phyloP scores from a whole-genome alignment of 257 asterid genomes.

The Przewalskia tangutica region DNA sequence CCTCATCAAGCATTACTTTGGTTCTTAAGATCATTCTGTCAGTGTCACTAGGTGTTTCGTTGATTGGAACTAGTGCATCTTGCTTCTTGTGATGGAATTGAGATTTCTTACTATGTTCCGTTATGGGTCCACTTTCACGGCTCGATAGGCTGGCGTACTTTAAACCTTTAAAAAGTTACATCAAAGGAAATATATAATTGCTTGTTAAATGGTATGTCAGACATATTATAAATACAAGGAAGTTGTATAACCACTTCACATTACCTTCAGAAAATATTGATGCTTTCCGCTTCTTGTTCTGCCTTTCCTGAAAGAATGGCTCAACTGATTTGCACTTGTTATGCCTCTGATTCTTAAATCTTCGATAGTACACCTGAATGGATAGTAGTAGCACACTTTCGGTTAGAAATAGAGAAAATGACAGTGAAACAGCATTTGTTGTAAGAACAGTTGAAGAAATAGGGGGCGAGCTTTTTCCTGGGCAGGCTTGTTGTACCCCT shows the following conservation, averaged over 20 bases:
- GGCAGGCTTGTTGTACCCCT: neutral
- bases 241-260: neutral
- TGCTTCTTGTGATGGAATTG: neutral
- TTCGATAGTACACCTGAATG: neutral
- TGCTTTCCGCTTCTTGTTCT: neutral
- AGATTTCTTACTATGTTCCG: neutral
- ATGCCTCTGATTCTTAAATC: neutral
- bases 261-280: neutral
- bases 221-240: neutral
- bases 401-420: neutral
- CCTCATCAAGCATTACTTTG: constrained; percentile 65
- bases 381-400: neutral
- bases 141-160: neutral
- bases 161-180: neutral
- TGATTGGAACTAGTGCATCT: neutral
- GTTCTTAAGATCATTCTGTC: neutral
- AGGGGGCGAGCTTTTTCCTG: neutral
- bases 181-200: neutral
- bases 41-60: neutral
- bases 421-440: neutral
- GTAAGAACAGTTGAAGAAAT: neutral
- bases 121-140: neutral
- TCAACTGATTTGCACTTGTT: neutral
- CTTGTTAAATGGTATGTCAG: neutral
- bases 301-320: neutral